A percentile compares a stretch with the other conserved stretches of the same genome.
These are phyloP conservation scores for Yamadazyma membranifaciens DNA, from an alignment of 1,139 yeast genomes.

Conservation along the genomic window DNA sequence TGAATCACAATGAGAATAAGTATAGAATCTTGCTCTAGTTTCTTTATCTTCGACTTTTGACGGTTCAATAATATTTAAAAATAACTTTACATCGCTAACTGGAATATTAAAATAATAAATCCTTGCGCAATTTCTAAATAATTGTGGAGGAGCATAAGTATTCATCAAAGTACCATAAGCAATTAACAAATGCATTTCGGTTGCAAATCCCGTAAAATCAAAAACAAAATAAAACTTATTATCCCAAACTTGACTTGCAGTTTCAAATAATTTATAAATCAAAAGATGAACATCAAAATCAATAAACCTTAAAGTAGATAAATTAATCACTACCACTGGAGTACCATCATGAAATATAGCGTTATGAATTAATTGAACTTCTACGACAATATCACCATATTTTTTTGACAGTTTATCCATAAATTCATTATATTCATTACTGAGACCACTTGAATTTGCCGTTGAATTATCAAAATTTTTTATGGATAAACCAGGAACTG, in stretches of 20 bases:
- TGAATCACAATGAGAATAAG: constrained; percentile 48
- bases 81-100: constrained; percentile 25
- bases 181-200: constrained; percentile 23
- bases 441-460: constrained; percentile 34
- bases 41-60: constrained; percentile 15
- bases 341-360: constrained; percentile 71
- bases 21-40: constrained; percentile 25
- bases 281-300: constrained; percentile 55
- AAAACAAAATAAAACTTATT: constrained; percentile 59
- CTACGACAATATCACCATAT: constrained; percentile 46
- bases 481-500: constrained; percentile 28
- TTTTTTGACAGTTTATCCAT: constrained; percentile 66
- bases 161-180: constrained; percentile 31
- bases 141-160: constrained; percentile 46
- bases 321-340: constrained; percentile 62
- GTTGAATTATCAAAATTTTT: constrained; percentile 35
- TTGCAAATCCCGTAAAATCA: constrained; percentile 66
- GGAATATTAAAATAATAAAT: constrained; percentile 65
- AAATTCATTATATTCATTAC: constrained; percentile 60
- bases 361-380: constrained; percentile 52
- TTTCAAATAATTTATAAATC: constrained; percentile 63
- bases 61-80: constrained; percentile 15
- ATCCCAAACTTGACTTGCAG: constrained; percentile 73
- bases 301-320: constrained; percentile 39
- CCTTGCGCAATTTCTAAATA: constrained; percentile 53